A percentile compares a stretch with the other conserved stretches of the same genome.
phyloP scores from a whole-genome alignment of 768 basidiomycete genomes.

The Solioccasus polychromus region DNA sequence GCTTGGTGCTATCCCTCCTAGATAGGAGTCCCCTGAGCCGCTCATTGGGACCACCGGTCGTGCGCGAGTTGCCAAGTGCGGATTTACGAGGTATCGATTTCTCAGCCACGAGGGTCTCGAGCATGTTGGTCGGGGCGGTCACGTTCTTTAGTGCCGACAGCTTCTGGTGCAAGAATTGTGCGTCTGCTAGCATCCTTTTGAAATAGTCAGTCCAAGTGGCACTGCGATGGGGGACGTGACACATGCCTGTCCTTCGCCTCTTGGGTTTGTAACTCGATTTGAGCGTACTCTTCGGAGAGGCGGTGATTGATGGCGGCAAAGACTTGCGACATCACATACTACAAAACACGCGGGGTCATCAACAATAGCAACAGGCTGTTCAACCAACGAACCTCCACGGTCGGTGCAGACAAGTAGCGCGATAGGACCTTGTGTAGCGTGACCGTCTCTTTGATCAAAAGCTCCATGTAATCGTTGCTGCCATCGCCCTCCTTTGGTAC shows the following conservation, averaged over 20 bases:
- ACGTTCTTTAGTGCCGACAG: constrained; percentile 74
- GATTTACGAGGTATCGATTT: constrained; percentile 53
- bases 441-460: constrained; percentile 91
- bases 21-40: constrained; percentile 38
- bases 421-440: constrained; percentile 95
- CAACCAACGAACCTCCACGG: constrained; percentile 67
- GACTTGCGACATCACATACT: constrained; percentile 95
- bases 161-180: constrained; percentile 71
- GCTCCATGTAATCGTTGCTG: constrained; percentile 87
- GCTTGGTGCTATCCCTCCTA: constrained; percentile 23
- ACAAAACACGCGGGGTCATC: constrained; percentile 15
- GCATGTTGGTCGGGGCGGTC: constrained; percentile 67
- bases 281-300: constrained; percentile 80
- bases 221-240: constrained; percentile 8
- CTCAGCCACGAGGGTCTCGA: constrained; percentile 83
- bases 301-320: constrained; percentile 91
- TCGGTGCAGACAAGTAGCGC: constrained; percentile 73
- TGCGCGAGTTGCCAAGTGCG: constrained; percentile 22
- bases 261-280: constrained; percentile 76
- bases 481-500: constrained; percentile 56
- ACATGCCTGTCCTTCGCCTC: constrained; percentile 82
- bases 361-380: constrained; percentile 8
- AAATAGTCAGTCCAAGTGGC: constrained; percentile 15
- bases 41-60: constrained; percentile 29
- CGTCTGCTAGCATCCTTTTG: constrained; percentile 75